Conservation (phyloP, 2,329 filamentous ascomycete genomes). For the Lachnellula suecica region DNA sequence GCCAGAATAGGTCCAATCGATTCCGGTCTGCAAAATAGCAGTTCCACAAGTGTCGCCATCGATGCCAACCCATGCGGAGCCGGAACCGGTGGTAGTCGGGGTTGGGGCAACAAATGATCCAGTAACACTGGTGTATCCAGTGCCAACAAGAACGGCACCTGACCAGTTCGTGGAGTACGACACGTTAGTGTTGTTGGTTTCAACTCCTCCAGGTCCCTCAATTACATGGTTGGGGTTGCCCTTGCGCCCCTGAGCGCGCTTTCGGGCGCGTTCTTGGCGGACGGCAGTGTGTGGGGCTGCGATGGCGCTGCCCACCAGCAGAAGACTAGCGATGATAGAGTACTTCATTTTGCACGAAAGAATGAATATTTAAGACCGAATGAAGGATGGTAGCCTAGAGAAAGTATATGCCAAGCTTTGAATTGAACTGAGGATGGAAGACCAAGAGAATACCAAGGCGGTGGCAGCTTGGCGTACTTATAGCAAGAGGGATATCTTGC, state of each 20-base stretch:
- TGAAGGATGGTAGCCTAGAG: background rate
- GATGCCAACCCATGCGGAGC: conserved; percentile 60
- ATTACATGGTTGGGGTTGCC: conserved; percentile 32
- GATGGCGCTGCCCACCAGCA: conserved; percentile 41
- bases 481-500: background rate
- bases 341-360: conserved; percentile 47
- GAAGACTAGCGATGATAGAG: conserved; percentile 36
- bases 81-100: conserved; percentile 45
- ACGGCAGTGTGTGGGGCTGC: conserved; percentile 43
- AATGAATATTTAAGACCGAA: background rate
- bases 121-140: conserved; percentile 51
- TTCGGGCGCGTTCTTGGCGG: conserved; percentile 34
- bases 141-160: conserved; percentile 52
- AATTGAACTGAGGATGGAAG: background rate
- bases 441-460: background rate
- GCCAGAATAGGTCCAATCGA: conserved; percentile 53
- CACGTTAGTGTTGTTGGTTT: conserved; percentile 41
- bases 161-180: conserved; percentile 59
- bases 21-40: conserved; percentile 56
- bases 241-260: conserved; percentile 26
- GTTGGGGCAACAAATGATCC: conserved; percentile 53
- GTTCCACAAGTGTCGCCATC: conserved; percentile 56
- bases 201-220: conserved; percentile 29
- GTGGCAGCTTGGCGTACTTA: background rate
- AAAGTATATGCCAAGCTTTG: background rate